Conservation (phyloP, 2,329 filamentous ascomycete genomes). For the Colletotrichum sp. region DNA sequence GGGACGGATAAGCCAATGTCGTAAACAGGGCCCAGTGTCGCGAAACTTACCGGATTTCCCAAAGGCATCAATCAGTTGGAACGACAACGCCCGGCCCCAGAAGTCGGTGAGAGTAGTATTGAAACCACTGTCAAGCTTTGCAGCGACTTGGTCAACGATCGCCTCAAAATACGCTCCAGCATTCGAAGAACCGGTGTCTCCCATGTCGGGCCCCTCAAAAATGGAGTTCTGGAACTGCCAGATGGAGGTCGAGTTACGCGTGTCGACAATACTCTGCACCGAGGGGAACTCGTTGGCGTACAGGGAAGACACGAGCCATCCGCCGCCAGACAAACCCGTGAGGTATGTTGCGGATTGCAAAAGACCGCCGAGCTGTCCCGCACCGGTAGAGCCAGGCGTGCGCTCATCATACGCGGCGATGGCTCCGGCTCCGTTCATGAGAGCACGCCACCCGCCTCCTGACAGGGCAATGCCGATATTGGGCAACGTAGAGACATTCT, state of each 20-base stretch:
- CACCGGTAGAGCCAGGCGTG: constrained; percentile 62
- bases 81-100: constrained; percentile 86
- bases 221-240: constrained; percentile 49
- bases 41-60: rapidly evolving
- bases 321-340: constrained; percentile 80
- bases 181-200: constrained; percentile 34
- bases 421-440: constrained; percentile 82
- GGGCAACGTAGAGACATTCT: constrained; percentile 62
- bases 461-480: constrained; percentile 78
- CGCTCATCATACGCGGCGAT: constrained; percentile 80
- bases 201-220: constrained; percentile 40
- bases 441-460: constrained; percentile 84
- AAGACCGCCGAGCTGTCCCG: constrained; percentile 78
- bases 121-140: constrained; percentile 42
- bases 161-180: constrained; percentile 38
- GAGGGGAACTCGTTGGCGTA: constrained; percentile 85
- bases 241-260: constrained; percentile 49
- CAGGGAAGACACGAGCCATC: constrained; percentile 82
- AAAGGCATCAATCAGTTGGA: constrained; percentile 79
- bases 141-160: constrained; percentile 37
- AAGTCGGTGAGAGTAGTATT: constrained; percentile 81
- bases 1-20: no score
- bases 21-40: constrained; percentile 66
- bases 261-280: constrained; percentile 47
- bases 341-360: constrained; percentile 84